Percentiles rank a stretch among this genome's conserved stretches.
Conservation (phyloP, 345 rosid genomes). For the Citrus hindsii region DNA sequence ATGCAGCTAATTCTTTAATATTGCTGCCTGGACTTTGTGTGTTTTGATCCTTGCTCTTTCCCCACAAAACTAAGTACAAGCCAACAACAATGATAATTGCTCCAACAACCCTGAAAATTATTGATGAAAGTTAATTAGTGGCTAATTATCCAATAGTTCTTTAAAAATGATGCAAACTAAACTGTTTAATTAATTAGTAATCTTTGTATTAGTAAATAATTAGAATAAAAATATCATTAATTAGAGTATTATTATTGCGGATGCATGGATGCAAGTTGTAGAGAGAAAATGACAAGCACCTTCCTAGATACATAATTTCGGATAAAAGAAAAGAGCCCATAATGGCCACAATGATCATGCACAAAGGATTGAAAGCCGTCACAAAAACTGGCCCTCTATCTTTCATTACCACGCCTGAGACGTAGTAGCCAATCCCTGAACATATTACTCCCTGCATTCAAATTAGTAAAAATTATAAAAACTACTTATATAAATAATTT, state of each 20-base stretch:
- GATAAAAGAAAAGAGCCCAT: constrained; percentile 48
- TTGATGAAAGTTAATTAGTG: neutral
- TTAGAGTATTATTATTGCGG: neutral
- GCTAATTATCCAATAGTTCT: neutral
- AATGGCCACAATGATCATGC: constrained; percentile 55
- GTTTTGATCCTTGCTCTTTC: constrained; percentile 36
- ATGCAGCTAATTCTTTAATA: neutral
- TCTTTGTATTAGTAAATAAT: neutral
- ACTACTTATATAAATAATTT: too few relatives aligned
- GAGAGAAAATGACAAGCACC: constrained; percentile 28
- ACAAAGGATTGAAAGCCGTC: constrained; percentile 63
- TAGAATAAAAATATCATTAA: neutral
- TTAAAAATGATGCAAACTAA: neutral
- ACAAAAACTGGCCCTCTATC: constrained; percentile 67
- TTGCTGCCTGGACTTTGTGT: neutral
- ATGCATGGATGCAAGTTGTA: neutral
- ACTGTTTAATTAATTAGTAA: neutral
- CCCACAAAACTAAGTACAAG: constrained; percentile 40
- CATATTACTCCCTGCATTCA: constrained; percentile 50
- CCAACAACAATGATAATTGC: constrained; percentile 35
- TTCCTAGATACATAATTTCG: constrained; percentile 50
- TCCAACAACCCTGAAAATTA: constrained; percentile 29
- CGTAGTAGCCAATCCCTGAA: constrained; percentile 51
- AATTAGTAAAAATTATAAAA: neutral
- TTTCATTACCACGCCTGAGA: constrained; percentile 45